Conservation (phyloP, 306 rosid genomes). For the Chamaecrista fasciculata region DNA sequence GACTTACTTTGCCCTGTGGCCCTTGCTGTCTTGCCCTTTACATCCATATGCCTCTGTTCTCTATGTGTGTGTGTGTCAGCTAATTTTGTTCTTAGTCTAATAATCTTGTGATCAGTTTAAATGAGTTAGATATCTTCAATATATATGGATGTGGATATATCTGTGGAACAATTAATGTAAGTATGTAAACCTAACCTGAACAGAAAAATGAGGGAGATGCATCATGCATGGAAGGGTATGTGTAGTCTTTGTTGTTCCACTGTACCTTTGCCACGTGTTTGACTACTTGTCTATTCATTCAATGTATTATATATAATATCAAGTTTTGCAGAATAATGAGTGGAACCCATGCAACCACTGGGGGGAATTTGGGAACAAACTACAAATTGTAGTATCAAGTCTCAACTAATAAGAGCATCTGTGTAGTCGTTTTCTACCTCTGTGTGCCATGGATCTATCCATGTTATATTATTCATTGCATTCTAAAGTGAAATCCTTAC, state of each 20-base stretch:
- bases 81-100: slow-evolving; percentile 25
- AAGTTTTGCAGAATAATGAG: background rate
- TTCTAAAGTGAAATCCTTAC: background rate
- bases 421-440: slow-evolving; percentile 4
- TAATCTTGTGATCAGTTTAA: slow-evolving; percentile 9
- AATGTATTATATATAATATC: slow-evolving; percentile 31
- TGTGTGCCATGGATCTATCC: background rate
- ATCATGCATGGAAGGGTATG: slow-evolving; percentile 30
- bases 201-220: slow-evolving; percentile 33
- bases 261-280: slow-evolving; percentile 17
- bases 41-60: slow-evolving; percentile 39
- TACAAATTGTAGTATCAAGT: background rate
- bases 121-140: slow-evolving; percentile 21
- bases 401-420: background rate
- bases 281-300: slow-evolving; percentile 25
- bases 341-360: background rate
- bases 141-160: slow-evolving; percentile 34
- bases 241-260: slow-evolving; percentile 13
- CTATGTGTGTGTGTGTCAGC: slow-evolving; percentile 30
- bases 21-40: slow-evolving; percentile 44
- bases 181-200: slow-evolving; percentile 27
- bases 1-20: slow-evolving; percentile 51
- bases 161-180: slow-evolving; percentile 35
- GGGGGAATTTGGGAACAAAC: slow-evolving; percentile 3
- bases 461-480: background rate